Evolutionary conservation across 2,329 filamentous ascomycete species (phyloP).

Genomic region (Phialophora expanda): DNA sequence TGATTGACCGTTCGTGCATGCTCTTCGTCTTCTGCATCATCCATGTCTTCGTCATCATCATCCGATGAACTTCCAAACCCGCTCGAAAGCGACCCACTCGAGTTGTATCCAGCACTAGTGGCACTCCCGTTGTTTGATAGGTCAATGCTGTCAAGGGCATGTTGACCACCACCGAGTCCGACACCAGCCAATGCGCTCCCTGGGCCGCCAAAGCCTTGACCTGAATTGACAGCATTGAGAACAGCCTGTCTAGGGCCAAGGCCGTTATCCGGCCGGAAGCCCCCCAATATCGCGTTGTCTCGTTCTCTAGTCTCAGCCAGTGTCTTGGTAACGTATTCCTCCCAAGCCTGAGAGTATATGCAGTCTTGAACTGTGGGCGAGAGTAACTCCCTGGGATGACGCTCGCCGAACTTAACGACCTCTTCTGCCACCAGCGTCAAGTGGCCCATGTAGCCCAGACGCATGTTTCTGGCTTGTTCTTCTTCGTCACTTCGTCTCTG

Average conservation of each 20-base stretch:
- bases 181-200: conserved; percentile 74
- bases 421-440: conserved; percentile 96
- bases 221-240: conserved; percentile 62
- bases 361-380: conserved; percentile 84
- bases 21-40: conserved; percentile 57
- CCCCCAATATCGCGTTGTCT: conserved; percentile 97
- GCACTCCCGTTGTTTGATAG: conserved; percentile 68
- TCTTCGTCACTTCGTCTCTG: conserved; percentile 86
- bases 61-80: conserved; percentile 95
- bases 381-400: conserved; percentile 85
- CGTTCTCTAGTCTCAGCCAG: conserved; percentile 91
- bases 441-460: conserved; percentile 98
- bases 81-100: conserved; percentile 76
- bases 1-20: conserved; percentile 30
- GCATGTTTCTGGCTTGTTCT: conserved; percentile 81
- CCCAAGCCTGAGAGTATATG: conserved; percentile 88
- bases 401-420: conserved; percentile 96
- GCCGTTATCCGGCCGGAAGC: conserved; percentile 88
- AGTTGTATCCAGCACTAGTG: conserved; percentile 73
- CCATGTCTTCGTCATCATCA: conserved; percentile 93
- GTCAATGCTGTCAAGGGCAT: conserved; percentile 67
- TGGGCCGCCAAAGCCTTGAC: conserved; percentile 64
- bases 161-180: conserved; percentile 70
- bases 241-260: conserved; percentile 77
- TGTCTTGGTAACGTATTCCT: conserved; percentile 90